Base-by-base conservation (phyloP, 495 filamentous ascomycete genomes). In the Margaritispora aquatica region DNA sequence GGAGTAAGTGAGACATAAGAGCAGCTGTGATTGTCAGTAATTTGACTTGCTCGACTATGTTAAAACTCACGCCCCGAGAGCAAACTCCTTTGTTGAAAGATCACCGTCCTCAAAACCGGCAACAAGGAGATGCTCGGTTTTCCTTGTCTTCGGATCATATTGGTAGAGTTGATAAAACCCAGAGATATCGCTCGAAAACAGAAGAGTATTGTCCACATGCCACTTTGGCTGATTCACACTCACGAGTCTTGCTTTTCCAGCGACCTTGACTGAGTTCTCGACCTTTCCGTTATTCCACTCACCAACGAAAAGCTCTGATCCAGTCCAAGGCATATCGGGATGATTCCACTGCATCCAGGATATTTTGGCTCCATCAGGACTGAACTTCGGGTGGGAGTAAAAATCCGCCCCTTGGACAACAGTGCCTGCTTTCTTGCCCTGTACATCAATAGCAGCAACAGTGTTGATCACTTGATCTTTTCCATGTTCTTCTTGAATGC, bases 331-430 rank as follows among this genome's bases (percentile, higher is more conserved):
- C 72, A 80, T 76, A 55, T 74, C 71, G 0, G 77, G 79, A 65
- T 80, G 75, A 34, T 73, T 64, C 77, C 77, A 80, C 57, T 80
- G 71, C 47, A 77, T 70, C 76, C 78, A 80, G 11, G 68, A 74
- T 15, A 80, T 61, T 55, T 68, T 66, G 21, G 63, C 67, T 1
- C 76, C 76, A 38, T 75, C 69, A 9, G 69, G 70, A 52, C 72
- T 73, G 57, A 80, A 79, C 49, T 74, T 74, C 4, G 78, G 76
- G 57, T 75, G 71, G 1, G 68, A 68, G 58, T 79, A 80, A 62
- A 80, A 82, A 57, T 82, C 76, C 7, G 75, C 74, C 0, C 75
- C 77, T 10, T 63, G 41, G 11, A 60, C 55, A 15, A 77, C 38
- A 23, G 63, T 48, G 11, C 59, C 56, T 24, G 66, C 57, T 54